These are phyloP conservation scores for Cyclotella atomus DNA, from an alignment of 108 stramenopile genomes.

Conservation along the genomic window DNA sequence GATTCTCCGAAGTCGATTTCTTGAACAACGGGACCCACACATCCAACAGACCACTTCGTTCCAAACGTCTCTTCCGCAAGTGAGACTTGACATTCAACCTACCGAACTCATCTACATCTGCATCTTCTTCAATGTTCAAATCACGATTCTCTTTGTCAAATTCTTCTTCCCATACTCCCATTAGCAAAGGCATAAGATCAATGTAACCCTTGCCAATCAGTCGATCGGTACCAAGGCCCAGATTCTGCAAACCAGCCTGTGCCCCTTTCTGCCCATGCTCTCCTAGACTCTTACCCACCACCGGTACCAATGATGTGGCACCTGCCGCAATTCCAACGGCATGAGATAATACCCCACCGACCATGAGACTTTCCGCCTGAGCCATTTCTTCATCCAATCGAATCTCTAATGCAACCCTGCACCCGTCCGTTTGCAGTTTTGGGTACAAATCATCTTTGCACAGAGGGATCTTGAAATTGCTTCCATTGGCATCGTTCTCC, in stretches of 20 bases:
- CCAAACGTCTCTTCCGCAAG: conserved; percentile 25
- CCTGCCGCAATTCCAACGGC: conserved; percentile 46
- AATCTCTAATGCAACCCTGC: conserved; percentile 45
- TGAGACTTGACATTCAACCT: conserved; percentile 3
- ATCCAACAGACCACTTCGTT: conserved; percentile 42
- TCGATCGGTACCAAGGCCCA: conserved; percentile 51
- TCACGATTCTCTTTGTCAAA: conserved; percentile 46
- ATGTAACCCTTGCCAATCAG: conserved; percentile 69
- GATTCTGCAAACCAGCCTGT: conserved; percentile 19
- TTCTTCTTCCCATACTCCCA: conserved; percentile 60
- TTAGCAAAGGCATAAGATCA: conserved; percentile 70
- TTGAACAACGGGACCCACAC: conserved; percentile 68
- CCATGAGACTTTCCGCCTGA: conserved; percentile 30
- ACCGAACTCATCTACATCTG: conserved; percentile 29
- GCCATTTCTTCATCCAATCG: conserved; percentile 76
- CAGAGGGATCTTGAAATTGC: conserved; percentile 60
- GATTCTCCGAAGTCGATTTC: conserved; percentile 8
- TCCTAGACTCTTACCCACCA: conserved; percentile 39
- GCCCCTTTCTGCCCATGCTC: conserved; percentile 6
- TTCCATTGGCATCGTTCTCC: conserved; percentile 37
- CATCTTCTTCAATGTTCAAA: conserved; percentile 7
- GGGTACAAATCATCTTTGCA: conserved; percentile 57
- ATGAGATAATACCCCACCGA: conserved; percentile 33
- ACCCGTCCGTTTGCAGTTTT: conserved; percentile 58
- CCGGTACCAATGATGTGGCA: conserved; percentile 55